Base-by-base conservation (phyloP, 768 basidiomycete genomes). In the Trametes elegans region DNA sequence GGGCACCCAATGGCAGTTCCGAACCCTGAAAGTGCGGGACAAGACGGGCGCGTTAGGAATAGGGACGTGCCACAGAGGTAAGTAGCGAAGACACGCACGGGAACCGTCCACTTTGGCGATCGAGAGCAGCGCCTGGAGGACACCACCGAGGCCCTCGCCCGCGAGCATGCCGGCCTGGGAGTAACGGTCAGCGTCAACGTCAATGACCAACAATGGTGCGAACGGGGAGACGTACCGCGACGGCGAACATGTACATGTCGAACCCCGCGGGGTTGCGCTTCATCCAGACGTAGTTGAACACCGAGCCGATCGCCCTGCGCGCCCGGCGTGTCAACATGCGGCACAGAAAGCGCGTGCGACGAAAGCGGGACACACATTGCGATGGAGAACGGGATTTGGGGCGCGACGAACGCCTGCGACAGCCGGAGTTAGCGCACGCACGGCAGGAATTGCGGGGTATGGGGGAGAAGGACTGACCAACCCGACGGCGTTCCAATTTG, bases 1-100 rank as follows among this genome's bases (percentile, higher is more conserved):
- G 80, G 80, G 66, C 81, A 81, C 3, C 80, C 81, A 47, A 81
- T 77, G 28, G 71, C 73, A 31, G 80, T 80, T 2, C 81, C 81
- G 49, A 69, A 78, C 7, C 34, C 58, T 59, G 42, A 3, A 5
- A n/a, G n/a, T n/a, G n/a, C n/a, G 9, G 18, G 27, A 29, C 24
- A 38, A 19, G 13, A 32, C 7, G 16, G 26, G 13, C 7, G 5
- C 9, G 38, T 36, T n/a, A 44, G 32, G 6, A 26, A 1, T n/a
- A 18, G 29, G 10, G 14, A 8, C n/a, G 3, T 21, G 28, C 18
- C 8, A 21, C 3, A 8, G 19, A 9, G 3, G 19, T 2, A 11
- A 19, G 28, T 11, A 13, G 28, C 48, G 18, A 14, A 46, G n/a
- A 32, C 23, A 71, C 75, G 68, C 62, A 77, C 76, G 73, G 27